Percentiles rank a stretch among this genome's conserved stretches.
These are phyloP conservation scores for Hypomyces perniciosus DNA, from an alignment of 2,329 filamentous ascomycete genomes.

Conservation along the genomic window DNA sequence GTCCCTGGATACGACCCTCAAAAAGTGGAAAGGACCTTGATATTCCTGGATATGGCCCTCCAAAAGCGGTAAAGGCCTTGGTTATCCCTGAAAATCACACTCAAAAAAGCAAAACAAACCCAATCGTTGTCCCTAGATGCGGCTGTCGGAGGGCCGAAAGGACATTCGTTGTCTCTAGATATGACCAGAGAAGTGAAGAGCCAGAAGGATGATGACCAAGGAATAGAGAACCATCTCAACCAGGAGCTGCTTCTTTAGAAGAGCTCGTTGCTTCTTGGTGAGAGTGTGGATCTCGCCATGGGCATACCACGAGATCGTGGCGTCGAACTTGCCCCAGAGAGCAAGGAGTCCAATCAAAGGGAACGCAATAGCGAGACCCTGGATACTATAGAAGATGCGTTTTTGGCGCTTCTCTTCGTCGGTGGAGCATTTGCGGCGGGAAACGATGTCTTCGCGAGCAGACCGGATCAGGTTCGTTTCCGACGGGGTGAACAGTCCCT, in stretches of 20 bases:
- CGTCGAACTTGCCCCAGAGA: slow-evolving; percentile 39
- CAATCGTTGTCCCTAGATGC: neutral
- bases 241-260: slow-evolving; percentile 33
- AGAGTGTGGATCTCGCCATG: slow-evolving; percentile 38
- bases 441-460: slow-evolving; percentile 25
- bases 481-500: slow-evolving; percentile 4
- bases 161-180: neutral
- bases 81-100: too few species aligned
- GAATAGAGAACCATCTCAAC: slow-evolving; percentile 29
- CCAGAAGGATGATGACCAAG: slow-evolving; percentile 25
- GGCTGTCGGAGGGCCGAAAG: too few species aligned
- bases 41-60: too few species aligned
- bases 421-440: slow-evolving; percentile 21
- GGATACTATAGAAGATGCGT: slow-evolving; percentile 34
- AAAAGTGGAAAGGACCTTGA: too few species aligned
- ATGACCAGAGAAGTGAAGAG: slow-evolving; percentile 25
- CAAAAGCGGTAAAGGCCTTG: too few species aligned
- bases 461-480: slow-evolving; percentile 24
- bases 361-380: slow-evolving; percentile 34
- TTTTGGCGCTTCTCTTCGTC: slow-evolving; percentile 23
- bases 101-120: slow-evolving; percentile 1
- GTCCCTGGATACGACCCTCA: too few species aligned
- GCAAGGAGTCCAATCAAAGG: slow-evolving; percentile 43
- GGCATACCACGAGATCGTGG: slow-evolving; percentile 43
- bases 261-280: slow-evolving; percentile 25